A percentile compares a stretch with the other conserved stretches of the same genome.
Evolutionary conservation across 2,329 filamentous ascomycete species (phyloP).

Genomic region (Aspergillus tanneri): DNA sequence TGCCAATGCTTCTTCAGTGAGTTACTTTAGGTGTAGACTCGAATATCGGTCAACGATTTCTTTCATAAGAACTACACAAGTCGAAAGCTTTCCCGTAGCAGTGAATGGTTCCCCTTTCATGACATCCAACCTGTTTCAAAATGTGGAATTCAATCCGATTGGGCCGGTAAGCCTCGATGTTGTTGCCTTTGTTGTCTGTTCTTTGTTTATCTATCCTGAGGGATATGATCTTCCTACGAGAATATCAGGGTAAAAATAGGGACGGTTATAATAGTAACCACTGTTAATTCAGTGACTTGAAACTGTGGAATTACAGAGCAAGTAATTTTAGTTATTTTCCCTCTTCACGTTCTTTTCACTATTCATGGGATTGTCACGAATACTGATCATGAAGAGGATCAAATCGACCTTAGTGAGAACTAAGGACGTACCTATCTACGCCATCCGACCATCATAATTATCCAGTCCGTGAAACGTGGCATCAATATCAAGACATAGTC

Average conservation of each 20-base stretch:
- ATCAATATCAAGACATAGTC: not conserved
- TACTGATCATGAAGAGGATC: too few species aligned
- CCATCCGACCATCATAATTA: too few species aligned
- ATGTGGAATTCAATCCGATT: conserved; percentile 8
- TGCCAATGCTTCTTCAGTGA: not conserved
- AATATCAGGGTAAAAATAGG: not conserved
- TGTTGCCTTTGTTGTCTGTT: conserved; percentile 10
- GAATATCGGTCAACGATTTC: not conserved
- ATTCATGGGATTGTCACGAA: conserved; percentile 12
- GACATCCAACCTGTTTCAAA: conserved; percentile 5
- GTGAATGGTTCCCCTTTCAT: not conserved
- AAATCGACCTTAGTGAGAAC: too few species aligned
- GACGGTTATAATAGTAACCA: too few species aligned
- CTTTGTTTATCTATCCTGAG: conserved; percentile 11
- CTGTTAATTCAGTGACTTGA: not conserved
- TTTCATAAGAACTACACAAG: too few species aligned
- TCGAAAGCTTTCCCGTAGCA: too few species aligned
- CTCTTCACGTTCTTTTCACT: not conserved
- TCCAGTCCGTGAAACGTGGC: conserved; percentile 12
- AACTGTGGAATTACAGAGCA: too few species aligned
- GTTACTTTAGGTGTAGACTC: not conserved
- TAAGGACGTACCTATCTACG: too few species aligned
- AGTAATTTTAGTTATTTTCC: not conserved
- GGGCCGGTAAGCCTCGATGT: not conserved
- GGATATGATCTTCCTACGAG: conserved; percentile 7